Evolutionary conservation across 495 filamentous ascomycete species (phyloP).

Genomic region (Penicillium robsamsonii): DNA sequence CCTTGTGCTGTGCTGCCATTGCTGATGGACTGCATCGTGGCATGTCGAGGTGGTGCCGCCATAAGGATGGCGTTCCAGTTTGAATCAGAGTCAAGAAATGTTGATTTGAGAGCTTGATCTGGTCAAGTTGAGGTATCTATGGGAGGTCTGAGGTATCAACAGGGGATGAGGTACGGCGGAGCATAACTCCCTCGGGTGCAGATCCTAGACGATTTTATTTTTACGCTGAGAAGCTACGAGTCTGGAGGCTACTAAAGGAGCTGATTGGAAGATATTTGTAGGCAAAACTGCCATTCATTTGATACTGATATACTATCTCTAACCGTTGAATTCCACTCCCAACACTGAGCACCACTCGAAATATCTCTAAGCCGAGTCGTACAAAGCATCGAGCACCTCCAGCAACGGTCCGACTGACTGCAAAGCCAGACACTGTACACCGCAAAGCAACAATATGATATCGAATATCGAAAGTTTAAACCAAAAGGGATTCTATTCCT

Average conservation of each 20-base stretch:
- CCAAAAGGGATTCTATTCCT: slow-evolving; percentile 15
- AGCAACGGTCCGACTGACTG: background rate
- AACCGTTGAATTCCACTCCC: background rate
- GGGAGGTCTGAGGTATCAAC: slow-evolving; percentile 6
- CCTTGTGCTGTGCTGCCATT: slow-evolving; percentile 26
- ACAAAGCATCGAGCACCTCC: background rate
- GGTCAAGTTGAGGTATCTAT: slow-evolving; percentile 1
- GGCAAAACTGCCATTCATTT: slow-evolving; percentile 1
- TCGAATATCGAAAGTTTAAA: background rate
- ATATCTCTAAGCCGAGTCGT: background rate
- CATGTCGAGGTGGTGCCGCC: slow-evolving; percentile 37
- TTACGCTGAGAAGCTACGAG: background rate
- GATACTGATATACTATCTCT: background rate
- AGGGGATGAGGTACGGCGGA: slow-evolving; percentile 30
- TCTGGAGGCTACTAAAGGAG: background rate
- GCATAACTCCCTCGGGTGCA: slow-evolving; percentile 27
- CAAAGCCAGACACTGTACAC: background rate
- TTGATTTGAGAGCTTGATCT: background rate
- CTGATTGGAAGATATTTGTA: background rate
- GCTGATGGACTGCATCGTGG: slow-evolving; percentile 41
- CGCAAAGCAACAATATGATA: background rate
- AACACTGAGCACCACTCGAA: background rate
- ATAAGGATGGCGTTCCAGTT: slow-evolving; percentile 22
- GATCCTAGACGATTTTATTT: slow-evolving; percentile 5
- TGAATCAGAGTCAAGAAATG: background rate